Evolutionary conservation across 192 early-diverging fungal species (phyloP).

Genomic region (Anaeromyces robustus): DNA sequence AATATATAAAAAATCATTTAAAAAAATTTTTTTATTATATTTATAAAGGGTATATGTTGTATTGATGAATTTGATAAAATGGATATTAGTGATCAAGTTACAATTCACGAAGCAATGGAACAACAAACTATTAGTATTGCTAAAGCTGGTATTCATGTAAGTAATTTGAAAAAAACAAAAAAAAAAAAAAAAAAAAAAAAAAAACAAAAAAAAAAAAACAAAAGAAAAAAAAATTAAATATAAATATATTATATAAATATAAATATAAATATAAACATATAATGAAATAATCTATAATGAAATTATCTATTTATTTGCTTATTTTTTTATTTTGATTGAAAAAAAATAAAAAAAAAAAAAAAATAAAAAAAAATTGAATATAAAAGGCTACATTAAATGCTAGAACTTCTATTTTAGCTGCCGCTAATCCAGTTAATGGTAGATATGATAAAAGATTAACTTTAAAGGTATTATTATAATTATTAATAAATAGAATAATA

Average conservation of each 20-base stretch:
- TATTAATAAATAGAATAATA: neutral
- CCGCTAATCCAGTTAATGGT: conserved; percentile 89
- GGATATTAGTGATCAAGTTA: conserved; percentile 91
- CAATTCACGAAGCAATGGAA: conserved; percentile 99
- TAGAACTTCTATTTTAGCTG: conserved; percentile 85
- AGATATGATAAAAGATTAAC: conserved; percentile 92
- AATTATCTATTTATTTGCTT: too few relatives aligned
- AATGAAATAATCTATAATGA: too few relatives aligned
- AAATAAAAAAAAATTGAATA: conserved; percentile 1
- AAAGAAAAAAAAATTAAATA: neutral
- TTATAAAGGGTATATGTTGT: conserved; percentile 85
- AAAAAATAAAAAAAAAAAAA: neutral
- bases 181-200: neutral
- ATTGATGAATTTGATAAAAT: conserved; percentile 99
- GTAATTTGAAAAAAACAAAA: neutral
- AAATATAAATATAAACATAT: too few relatives aligned
- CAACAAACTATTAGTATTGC: conserved; percentile 96
- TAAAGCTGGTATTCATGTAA: conserved; percentile 80
- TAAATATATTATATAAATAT: too few relatives aligned
- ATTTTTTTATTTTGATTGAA: neutral
- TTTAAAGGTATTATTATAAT: conserved; percentile 34
- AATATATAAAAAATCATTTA: too few relatives aligned
- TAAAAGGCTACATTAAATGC: conserved; percentile 77
- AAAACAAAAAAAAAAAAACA: neutral
- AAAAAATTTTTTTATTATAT: too few relatives aligned